Conservation (phyloP, 306 rosid genomes). For the Rubus parviflorus region DNA sequence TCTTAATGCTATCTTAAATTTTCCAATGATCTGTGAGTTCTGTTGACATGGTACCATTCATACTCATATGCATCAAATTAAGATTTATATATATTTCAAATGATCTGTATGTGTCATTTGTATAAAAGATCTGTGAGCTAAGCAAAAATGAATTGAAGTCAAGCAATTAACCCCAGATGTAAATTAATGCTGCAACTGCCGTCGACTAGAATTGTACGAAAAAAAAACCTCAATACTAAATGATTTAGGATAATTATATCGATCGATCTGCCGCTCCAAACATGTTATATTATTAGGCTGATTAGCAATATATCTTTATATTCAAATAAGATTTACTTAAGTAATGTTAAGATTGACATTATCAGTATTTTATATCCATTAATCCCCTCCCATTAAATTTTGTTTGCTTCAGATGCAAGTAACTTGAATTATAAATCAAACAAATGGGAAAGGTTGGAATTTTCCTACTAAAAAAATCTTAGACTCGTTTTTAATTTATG, state of each 20-base stretch:
- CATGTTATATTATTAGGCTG: neutral
- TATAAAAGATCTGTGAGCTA: neutral
- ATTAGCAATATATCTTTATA: neutral
- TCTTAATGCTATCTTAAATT: neutral
- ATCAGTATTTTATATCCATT: neutral
- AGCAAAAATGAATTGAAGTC: neutral
- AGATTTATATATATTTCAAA: neutral
- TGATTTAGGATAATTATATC: neutral
- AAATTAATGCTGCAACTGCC: neutral
- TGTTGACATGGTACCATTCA: neutral
- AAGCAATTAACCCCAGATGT: conserved; percentile 27
- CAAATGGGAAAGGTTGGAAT: conserved; percentile 23
- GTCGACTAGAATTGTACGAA: neutral
- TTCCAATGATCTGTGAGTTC: neutral
- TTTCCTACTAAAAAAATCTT: conserved; percentile 24
- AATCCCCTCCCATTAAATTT: conserved; percentile 14
- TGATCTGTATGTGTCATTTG: neutral
- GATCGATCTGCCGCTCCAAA: neutral
- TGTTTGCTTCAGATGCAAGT: conserved; percentile 42
- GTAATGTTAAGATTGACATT: neutral
- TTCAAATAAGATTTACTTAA: neutral
- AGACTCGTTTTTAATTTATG: conserved; percentile 21
- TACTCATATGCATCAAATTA: neutral
- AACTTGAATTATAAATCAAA: conserved; percentile 14
- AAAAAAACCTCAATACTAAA: neutral